Evolutionary conservation across 1,284 basidiomycete genomes (phyloP).

Genomic region (Anthracocystis setariae): DNA sequence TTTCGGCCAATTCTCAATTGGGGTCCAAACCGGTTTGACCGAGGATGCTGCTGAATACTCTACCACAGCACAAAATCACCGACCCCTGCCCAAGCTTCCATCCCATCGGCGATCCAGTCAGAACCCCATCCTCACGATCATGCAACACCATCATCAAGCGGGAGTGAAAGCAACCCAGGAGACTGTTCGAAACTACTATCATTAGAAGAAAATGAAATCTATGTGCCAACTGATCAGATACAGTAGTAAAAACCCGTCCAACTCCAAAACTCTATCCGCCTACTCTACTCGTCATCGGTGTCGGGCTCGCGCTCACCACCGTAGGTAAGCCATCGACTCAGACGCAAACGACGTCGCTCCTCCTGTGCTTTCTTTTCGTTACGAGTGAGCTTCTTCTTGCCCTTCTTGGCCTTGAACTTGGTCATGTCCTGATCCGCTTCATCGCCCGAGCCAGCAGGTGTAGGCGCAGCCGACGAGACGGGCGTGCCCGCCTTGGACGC

Average conservation of each 20-base stretch:
- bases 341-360: conserved; percentile 61
- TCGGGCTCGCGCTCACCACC: conserved; percentile 65
- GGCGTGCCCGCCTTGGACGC: conserved; percentile 67
- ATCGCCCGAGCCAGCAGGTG: conserved; percentile 70
- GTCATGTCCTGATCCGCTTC: conserved; percentile 68
- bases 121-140: no score
- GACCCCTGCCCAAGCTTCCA: no score
- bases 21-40: not conserved
- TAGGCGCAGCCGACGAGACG: conserved; percentile 67
- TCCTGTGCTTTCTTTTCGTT: conserved; percentile 67
- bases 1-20: conserved; percentile 1
- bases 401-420: conserved; percentile 67
- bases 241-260: not conserved
- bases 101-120: no score
- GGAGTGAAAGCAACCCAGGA: no score
- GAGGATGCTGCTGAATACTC: no score
- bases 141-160: no score
- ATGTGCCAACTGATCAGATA: conserved; percentile 1
- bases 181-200: not conserved
- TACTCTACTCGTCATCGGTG: conserved; percentile 61
- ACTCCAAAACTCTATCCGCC: not conserved
- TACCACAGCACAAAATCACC: not conserved
- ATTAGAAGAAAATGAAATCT: not conserved
- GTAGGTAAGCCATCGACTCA: conserved; percentile 63
- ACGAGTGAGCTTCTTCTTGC: conserved; percentile 67